Percentiles rank a stretch among this genome's conserved stretches.
These are phyloP conservation scores for Sugiyamaella boreocaroliniensis DNA, from an alignment of 805 yeast species.

Conservation along the genomic window DNA sequence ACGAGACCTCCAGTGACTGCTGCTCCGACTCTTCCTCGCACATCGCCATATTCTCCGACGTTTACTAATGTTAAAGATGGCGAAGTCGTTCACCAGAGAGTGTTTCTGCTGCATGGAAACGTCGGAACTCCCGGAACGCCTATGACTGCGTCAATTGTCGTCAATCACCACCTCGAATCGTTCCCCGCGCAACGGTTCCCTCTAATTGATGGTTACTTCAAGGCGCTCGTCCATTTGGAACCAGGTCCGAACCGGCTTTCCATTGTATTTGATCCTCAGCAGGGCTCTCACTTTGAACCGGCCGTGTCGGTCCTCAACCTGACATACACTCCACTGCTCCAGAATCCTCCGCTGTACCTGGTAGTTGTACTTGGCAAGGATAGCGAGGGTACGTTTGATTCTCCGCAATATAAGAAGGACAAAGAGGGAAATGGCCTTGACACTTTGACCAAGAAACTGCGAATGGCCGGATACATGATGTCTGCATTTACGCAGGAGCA, in stretches of 20 bases:
- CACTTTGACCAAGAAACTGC: slow-evolving; percentile 64
- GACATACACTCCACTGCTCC: slow-evolving; percentile 48
- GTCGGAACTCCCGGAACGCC: slow-evolving; percentile 25
- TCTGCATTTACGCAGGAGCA: slow-evolving; percentile 89
- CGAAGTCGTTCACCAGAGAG: slow-evolving; percentile 24
- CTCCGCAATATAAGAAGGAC: slow-evolving; percentile 40
- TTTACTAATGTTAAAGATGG: slow-evolving; percentile 27
- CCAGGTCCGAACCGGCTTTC: slow-evolving; percentile 58
- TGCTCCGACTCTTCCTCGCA: not conserved
- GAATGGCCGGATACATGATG: slow-evolving; percentile 82
- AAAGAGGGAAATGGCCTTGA: slow-evolving; percentile 59
- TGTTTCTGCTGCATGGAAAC: slow-evolving; percentile 33
- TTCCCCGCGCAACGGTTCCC: slow-evolving; percentile 71
- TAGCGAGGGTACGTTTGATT: slow-evolving; percentile 63
- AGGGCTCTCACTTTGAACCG: slow-evolving; percentile 7
- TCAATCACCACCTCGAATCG: slow-evolving; percentile 34
- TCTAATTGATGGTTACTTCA: slow-evolving; percentile 63
- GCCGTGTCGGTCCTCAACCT: slow-evolving; percentile 30
- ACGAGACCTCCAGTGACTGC: not conserved
- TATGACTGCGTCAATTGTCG: slow-evolving; percentile 38
- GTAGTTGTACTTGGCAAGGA: slow-evolving; percentile 73
- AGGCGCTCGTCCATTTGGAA: slow-evolving; percentile 62
- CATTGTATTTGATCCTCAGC: slow-evolving; percentile 34
- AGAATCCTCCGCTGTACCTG: slow-evolving; percentile 73
- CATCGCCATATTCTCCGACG: slow-evolving; percentile 10